Evolutionary conservation across 2,329 filamentous ascomycete genomes (phyloP), one percentile per base, ranked within the genome.

Genomic region (Trichoderma hamatum): DNA sequence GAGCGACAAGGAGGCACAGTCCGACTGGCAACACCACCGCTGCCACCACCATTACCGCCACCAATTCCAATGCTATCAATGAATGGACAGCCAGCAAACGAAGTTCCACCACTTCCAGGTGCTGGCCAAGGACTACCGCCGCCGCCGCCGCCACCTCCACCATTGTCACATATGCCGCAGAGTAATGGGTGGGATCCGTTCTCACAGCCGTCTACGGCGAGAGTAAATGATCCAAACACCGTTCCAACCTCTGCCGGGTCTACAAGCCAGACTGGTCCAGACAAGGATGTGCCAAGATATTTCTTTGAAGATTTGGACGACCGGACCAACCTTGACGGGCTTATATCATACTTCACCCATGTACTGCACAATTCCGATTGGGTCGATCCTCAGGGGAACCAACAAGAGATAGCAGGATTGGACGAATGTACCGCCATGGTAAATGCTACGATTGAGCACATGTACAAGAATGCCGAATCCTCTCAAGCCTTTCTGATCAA

Each of bases 401-500:
- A 75, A 0, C 80, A 82, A 2, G 77, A 81, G 13, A 73, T 80
- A 0, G 84, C 84, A 54, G 78, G 79, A 32, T 78, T 87, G 54
- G 84, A 85, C 6, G 88, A 90, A 73, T 84, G 84, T 1, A 77
- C 80, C 13, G 86, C 84, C 34, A 80, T 90, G n/a, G 81, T 84
- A 61, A 82, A 85, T 69, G 80, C 83, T 54, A 82, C 85, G n/a
- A 80, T 89, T 28, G 82, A 85, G 66, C 84, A 84, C 65, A 81
- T 89, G 70, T 82, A 84, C 70, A 81, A 80, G 49, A 81, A 83
- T 55, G 84, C 86, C 0, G 77, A 80, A 1, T 85, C 82, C 13
- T 82, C 84, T 5, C 83, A 89, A 73, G 81, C 83, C 0, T 89
- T 90, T 72, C 78, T 90, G 14, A 84, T 88, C 72, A 89, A 89